Percentiles rank a stretch among this genome's conserved stretches.
phyloP scores from a whole-genome alignment of 2,329 filamentous ascomycete genomes.

The Camillea tinctor region DNA sequence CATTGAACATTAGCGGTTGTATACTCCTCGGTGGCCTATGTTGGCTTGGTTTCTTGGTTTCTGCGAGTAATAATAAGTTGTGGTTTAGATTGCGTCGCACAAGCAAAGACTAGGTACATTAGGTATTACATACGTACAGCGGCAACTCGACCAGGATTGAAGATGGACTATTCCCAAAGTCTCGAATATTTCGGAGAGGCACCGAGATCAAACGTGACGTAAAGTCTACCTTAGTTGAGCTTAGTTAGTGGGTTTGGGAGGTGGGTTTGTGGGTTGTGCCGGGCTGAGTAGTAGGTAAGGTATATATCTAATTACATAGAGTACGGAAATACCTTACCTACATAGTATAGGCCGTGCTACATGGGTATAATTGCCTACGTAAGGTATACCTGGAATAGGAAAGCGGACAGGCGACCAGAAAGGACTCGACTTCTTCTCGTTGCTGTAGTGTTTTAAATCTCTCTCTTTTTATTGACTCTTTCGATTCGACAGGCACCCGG shows the following conservation, averaged over 20 bases:
- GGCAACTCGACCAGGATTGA: neutral
- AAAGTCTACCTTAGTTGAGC: neutral
- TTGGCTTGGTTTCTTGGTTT: neutral
- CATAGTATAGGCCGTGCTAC: no score
- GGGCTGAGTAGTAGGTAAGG: no score
- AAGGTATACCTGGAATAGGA: neutral
- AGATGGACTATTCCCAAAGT: no score
- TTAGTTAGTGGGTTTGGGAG: neutral
- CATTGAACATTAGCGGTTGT: no score
- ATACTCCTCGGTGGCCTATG: neutral
- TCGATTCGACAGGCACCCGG: no score
- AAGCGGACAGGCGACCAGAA: neutral
- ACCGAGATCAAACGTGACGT: neutral
- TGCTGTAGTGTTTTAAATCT: no score
- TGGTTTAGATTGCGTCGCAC: neutral
- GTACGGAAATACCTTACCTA: conserved; percentile 2
- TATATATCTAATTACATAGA: neutral
- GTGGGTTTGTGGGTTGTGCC: neutral
- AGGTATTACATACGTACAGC: no score
- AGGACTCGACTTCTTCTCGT: neutral
- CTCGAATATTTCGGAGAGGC: neutral
- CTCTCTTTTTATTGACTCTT: no score
- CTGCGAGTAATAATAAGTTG: neutral
- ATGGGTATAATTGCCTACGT: neutral
- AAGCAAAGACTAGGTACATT: neutral